Evolutionary conservation across 2,329 filamentous ascomycete genomes (phyloP), one percentile per base, ranked within the genome.

Genomic region (Curvularia lunata): DNA sequence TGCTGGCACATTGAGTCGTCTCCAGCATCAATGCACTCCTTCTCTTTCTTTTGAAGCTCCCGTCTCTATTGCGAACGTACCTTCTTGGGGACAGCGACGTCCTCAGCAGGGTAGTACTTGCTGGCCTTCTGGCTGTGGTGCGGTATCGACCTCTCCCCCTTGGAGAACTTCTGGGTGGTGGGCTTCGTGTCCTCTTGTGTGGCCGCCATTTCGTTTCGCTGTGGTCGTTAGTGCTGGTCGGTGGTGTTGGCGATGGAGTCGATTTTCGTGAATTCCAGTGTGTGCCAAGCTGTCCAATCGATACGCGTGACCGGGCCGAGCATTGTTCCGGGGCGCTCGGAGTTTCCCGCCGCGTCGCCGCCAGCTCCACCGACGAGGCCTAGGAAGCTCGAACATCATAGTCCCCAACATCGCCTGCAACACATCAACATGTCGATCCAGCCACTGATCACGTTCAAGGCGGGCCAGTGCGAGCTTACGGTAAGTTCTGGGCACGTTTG

Each of bases 61-160:
- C 61, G 58, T 64, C 56, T 56, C 54, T 64, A 56, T 59, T 57
- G 60, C 55, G 48, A 59, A 91, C 92, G 87, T 88, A 99, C 95
- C 91, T 96, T 94, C 88, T 93, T 96, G 78, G 88, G 87, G 83
- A 90, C 84, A 80, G 86, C 80, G 79, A 94, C 91, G 83, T 97
- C 94, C 82, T 96, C 91, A 80, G 92, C 91, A 82, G 92, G 91
- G 86, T 99, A 99, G 92, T 94, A 99, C 86, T 97, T 98, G 87
- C 91, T 88, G 78, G 94, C 94, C 91, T 96, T 96, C 83, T 97
- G 88, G 79, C 86, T 85, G 82, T 86, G 82, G 83, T 91, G 88
- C 82, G 91, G 92, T 82, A 97, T 89, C 82, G 90, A 87, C 85
- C 94, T 89, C 85, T 91, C 91, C 84, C 91, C 91, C 88, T 95